phyloP scores from a whole-genome alignment of 257 asterid genomes.

The Petunia secreta region DNA sequence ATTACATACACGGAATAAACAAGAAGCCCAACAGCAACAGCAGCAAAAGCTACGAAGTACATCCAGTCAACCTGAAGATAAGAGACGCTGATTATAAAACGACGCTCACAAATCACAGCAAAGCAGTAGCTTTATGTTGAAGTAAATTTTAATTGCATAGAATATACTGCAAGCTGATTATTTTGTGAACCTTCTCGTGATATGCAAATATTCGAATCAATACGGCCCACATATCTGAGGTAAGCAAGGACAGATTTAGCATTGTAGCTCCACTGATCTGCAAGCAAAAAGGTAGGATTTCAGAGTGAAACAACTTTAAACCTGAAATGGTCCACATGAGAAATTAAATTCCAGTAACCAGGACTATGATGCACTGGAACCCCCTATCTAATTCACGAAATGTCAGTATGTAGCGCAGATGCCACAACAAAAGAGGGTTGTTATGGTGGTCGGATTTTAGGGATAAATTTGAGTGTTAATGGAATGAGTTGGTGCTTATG shows the following conservation, averaged over 20 bases:
- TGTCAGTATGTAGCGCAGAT: slow-evolving; percentile 1
- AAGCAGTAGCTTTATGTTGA: background rate
- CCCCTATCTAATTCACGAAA: background rate
- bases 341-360: background rate
- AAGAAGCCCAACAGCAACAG: slow-evolving; percentile 70
- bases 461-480: too few relatives aligned
- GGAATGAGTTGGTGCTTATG: too few relatives aligned
- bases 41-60: slow-evolving; percentile 85
- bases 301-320: background rate
- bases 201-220: slow-evolving; percentile 86
- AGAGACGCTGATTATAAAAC: slow-evolving; percentile 7
- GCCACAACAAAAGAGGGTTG: background rate
- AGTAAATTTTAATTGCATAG: background rate
- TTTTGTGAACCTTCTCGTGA: slow-evolving; percentile 70
- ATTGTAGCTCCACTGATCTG: slow-evolving; percentile 91
- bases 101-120: background rate
- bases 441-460: too few relatives aligned
- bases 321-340: background rate
- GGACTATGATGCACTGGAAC: background rate
- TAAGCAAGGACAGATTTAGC: slow-evolving; percentile 87
- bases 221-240: slow-evolving; percentile 99
- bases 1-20: slow-evolving; percentile 74
- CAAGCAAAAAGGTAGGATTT: slow-evolving; percentile 28
- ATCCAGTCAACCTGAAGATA: slow-evolving; percentile 90
- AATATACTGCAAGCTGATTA: background rate